Conservation (phyloP, 495 filamentous ascomycete genomes). For the Penicillium chermesinum region DNA sequence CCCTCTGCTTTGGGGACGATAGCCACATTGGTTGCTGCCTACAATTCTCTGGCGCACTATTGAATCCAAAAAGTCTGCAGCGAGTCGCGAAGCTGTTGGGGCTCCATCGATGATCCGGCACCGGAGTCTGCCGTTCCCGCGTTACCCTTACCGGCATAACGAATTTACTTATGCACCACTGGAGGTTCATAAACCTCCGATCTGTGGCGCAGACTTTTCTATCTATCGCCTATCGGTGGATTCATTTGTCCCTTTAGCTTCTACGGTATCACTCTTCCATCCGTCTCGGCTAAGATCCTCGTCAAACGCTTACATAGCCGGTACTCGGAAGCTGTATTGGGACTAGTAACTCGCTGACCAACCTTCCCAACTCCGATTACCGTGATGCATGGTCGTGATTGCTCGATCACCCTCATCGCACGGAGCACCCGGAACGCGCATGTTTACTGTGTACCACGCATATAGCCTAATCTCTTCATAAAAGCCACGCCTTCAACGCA, state of each 20-base stretch:
- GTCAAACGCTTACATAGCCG: not conserved
- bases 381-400: not conserved
- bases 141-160: not conserved
- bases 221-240: too few species aligned
- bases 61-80: slow-evolving; percentile 11
- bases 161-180: not conserved
- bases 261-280: not conserved
- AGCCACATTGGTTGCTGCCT: slow-evolving; percentile 12
- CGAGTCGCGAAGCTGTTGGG: not conserved
- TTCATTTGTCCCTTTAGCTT: too few species aligned
- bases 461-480: not conserved
- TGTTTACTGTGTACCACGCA: too few species aligned
- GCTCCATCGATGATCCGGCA: slow-evolving; percentile 7
- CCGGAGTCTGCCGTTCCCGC: not conserved
- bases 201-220: not conserved
- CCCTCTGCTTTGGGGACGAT: too few species aligned
- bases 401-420: not conserved
- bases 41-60: slow-evolving; percentile 1
- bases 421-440: not conserved
- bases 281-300: not conserved
- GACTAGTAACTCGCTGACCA: not conserved
- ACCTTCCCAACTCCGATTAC: too few species aligned
- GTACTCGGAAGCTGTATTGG: not conserved
- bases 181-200: not conserved
- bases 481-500: too few species aligned